Percentiles rank a stretch among this genome's conserved stretches.
Conservation (phyloP, 306 rosid species). For the Datisca glomerata region DNA sequence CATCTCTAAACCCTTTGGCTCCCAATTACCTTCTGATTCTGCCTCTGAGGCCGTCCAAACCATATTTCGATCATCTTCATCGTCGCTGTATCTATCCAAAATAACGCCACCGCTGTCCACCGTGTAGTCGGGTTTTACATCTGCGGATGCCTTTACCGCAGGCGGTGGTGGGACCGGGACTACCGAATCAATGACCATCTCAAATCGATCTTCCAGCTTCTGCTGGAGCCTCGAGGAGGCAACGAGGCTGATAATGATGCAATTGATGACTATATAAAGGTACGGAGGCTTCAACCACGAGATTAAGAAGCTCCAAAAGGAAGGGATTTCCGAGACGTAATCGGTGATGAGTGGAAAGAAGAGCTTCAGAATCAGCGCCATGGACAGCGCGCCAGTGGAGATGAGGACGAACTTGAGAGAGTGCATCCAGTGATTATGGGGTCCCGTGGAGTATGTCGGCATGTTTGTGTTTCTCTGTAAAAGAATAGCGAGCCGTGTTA, state of each 20-base stretch:
- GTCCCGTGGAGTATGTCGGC: constrained; percentile 4
- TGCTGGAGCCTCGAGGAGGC: constrained; percentile 60
- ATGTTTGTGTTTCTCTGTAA: background rate
- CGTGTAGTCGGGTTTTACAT: background rate
- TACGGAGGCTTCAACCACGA: constrained; percentile 73
- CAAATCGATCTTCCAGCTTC: constrained; percentile 8
- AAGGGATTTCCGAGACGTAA: constrained; percentile 47
- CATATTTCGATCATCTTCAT: constrained; percentile 5
- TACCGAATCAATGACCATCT: background rate
- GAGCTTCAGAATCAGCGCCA: constrained; percentile 53
- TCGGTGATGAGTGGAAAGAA: constrained; percentile 40
- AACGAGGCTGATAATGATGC: constrained; percentile 74
- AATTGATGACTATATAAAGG: constrained; percentile 60
- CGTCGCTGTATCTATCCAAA: constrained; percentile 16
- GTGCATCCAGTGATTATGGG: constrained; percentile 21
- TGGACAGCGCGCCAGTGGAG: constrained; percentile 47
- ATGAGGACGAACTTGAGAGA: constrained; percentile 34
- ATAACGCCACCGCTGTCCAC: constrained; percentile 2
- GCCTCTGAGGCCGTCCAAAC: constrained; percentile 5
- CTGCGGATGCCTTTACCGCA: constrained; percentile 5
- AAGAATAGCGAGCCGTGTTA: background rate
- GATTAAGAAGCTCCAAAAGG: constrained; percentile 36
- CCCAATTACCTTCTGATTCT: background rate
- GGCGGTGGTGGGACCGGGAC: constrained; percentile 13
- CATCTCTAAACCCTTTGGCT: constrained; percentile 2